Evolutionary conservation across 1,284 basidiomycete species (phyloP).

Genomic region (Rhodofomes roseus): DNA sequence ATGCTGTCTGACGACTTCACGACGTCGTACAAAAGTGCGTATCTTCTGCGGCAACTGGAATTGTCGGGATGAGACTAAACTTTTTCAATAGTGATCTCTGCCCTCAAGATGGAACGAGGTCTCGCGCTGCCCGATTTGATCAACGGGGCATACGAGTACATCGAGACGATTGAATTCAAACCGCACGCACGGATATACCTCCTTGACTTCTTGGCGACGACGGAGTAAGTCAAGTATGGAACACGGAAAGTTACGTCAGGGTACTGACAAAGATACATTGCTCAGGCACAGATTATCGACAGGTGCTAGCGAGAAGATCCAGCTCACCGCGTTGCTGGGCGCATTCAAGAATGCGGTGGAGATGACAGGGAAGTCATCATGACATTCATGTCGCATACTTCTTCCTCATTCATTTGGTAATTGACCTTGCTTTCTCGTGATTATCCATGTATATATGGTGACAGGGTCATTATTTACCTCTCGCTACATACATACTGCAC

Average conservation of each 20-base stretch:
- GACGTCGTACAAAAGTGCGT: conserved; percentile 82
- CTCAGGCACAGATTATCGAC: conserved; percentile 90
- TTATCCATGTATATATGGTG: too few relatives aligned
- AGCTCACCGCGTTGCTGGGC: conserved; percentile 87
- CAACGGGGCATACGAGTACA: conserved; percentile 89
- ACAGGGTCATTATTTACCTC: too few relatives aligned
- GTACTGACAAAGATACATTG: not conserved
- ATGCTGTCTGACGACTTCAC: conserved; percentile 98
- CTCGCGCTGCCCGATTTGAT: conserved; percentile 95
- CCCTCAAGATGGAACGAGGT: conserved; percentile 88
- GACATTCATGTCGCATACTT: not conserved
- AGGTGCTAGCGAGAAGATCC: conserved; percentile 93
- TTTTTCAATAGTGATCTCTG: conserved; percentile 66
- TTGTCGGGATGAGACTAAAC: not conserved
- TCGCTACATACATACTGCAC: too few relatives aligned
- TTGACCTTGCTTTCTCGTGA: not conserved
- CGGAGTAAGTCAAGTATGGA: conserved; percentile 66
- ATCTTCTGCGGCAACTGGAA: not conserved
- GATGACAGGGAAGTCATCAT: conserved; percentile 41
- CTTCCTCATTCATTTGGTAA: not conserved
- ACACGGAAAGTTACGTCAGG: not conserved
- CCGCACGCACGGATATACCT: conserved; percentile 86
- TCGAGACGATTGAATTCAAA: conserved; percentile 85
- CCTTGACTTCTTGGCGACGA: conserved; percentile 86
- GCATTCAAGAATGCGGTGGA: conserved; percentile 95